Percentiles rank a stretch among this genome's conserved stretches.
Evolutionary conservation across 2,329 filamentous ascomycete species (phyloP).

Genomic region (Apiospora saccharicola): DNA sequence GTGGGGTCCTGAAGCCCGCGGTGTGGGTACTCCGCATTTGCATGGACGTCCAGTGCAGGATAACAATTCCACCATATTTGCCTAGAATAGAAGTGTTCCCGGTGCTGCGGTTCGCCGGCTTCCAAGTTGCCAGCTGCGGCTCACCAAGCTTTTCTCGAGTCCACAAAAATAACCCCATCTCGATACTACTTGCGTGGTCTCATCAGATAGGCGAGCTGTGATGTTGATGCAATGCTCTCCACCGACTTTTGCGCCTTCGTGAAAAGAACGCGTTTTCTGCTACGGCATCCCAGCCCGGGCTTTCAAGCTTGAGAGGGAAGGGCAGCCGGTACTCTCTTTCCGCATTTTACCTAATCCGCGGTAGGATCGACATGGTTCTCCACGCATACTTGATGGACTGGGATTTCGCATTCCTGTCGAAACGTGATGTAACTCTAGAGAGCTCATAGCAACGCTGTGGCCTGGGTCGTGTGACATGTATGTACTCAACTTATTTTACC

Average conservation of each 20-base stretch:
- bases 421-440: too few relatives aligned
- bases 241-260: neutral
- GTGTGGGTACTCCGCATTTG: neutral
- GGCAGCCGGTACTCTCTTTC: too few relatives aligned
- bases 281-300: too few relatives aligned
- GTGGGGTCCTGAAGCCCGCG: neutral
- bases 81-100: neutral
- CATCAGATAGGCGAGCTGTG: neutral
- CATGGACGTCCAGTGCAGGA: too few relatives aligned
- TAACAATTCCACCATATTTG: neutral
- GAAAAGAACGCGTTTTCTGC: neutral
- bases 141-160: neutral
- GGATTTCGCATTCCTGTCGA: too few relatives aligned
- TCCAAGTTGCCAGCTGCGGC: neutral
- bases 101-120: neutral
- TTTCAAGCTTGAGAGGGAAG: neutral
- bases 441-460: too few relatives aligned
- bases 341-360: too few relatives aligned
- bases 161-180: neutral
- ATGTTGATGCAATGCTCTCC: too few relatives aligned
- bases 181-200: neutral
- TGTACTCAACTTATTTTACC: too few relatives aligned
- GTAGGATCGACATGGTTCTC: too few relatives aligned
- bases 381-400: too few relatives aligned
- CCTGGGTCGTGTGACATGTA: too few relatives aligned